Evolutionary conservation across 768 basidiomycete genomes (phyloP), one percentile per base, ranked within the genome.

Genomic region (Rubroboletus pulcherrimus): DNA sequence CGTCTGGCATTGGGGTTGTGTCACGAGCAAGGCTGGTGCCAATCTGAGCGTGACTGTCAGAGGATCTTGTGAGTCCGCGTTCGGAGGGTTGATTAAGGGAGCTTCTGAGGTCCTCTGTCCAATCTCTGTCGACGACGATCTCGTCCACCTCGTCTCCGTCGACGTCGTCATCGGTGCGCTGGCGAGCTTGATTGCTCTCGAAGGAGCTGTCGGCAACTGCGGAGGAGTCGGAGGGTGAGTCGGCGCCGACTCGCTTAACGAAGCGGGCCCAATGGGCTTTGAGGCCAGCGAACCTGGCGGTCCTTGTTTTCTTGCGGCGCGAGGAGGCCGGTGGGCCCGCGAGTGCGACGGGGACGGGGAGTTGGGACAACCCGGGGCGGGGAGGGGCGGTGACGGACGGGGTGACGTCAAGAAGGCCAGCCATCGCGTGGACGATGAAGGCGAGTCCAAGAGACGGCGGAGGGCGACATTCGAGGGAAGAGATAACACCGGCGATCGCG

Each of bases 81-180:
- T 80, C 77, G 30, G 85, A 83, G 15, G 82, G 81, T 51, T 79
- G 79, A 24, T 79, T 71, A 40, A 77, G 67, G 21, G 80, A 80
- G 49, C 75, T 83, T 66, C 78, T 81, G 58, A 80, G 75, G 56
- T 82, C 82, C 53, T 83, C 82, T 3, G 78, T 73, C 87, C 86
- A 88, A 33, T 77, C 72, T 45, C 87, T 79, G 68, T 91, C 89
- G 15, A 91, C 89, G 24, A 91, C 82, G 21, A 90, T 81, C 73
- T 88, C 81, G 68, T 91, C 81, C 8, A 90, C 82, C 50, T 76
- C 72, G 31, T 75, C 76, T 7, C 64, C 72, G 9, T 71, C 60
- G 30, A 39, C 21, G 35, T 68, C 74, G 14, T 64, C 67, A 30
- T 75, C 75, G 17, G 68, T 64, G 34, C 65, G 56, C 7, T 43